phyloP scores from a whole-genome alignment of 176 grass and related monocot species.

The Zoysia japonica region DNA sequence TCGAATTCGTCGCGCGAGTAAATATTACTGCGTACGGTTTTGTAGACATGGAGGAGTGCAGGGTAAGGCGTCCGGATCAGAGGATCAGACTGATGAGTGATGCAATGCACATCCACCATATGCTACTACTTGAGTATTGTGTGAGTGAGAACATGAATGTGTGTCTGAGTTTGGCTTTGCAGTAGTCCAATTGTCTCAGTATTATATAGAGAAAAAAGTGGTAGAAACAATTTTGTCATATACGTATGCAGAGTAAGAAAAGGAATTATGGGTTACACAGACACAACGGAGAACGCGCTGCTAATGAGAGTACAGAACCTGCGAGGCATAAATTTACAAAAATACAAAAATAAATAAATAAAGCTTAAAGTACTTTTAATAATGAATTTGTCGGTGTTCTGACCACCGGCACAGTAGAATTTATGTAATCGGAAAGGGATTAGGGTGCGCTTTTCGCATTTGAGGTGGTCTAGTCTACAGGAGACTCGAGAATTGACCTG shows the following conservation, averaged over 20 bases:
- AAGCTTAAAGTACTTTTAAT: too few species aligned
- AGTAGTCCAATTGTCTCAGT: background rate
- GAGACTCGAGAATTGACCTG: too few species aligned
- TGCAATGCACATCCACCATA: background rate
- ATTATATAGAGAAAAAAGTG: background rate
- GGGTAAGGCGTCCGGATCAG: background rate
- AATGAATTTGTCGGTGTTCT: too few species aligned
- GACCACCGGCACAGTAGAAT: too few species aligned
- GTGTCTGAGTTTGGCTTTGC: background rate
- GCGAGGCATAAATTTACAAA: too few species aligned
- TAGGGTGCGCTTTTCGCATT: too few species aligned
- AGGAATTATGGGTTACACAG: too few species aligned
- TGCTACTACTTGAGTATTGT: background rate
- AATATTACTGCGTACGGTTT: conserved; percentile 33
- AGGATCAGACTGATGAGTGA: background rate
- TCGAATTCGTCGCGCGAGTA: conserved; percentile 9
- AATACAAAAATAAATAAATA: too few species aligned
- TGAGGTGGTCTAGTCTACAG: too few species aligned
- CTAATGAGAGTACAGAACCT: too few species aligned
- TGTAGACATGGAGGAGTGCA: conserved; percentile 21
- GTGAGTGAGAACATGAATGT: conserved; percentile 1
- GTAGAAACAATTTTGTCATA: conserved; percentile 5
- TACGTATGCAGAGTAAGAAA: background rate
- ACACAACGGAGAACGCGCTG: too few species aligned
- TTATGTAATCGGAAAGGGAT: too few species aligned